A percentile compares a stretch with the other conserved stretches of the same genome.
Conservation (phyloP, 176 grass and related monocot genomes). For the Oropetium thomaeum region DNA sequence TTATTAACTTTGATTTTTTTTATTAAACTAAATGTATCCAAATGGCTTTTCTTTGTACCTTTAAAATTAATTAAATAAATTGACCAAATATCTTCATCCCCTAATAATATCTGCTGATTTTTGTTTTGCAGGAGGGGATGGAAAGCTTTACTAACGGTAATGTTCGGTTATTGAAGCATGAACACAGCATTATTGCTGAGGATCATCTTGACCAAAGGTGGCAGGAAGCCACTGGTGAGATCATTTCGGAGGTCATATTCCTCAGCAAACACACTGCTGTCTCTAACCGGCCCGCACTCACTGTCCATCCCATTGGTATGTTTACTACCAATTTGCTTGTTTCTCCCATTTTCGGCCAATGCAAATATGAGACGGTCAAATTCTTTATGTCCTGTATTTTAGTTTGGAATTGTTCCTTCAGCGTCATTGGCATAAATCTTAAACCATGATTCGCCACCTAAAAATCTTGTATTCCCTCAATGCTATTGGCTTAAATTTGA, state of each 20-base stretch:
- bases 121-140: constrained; percentile 50
- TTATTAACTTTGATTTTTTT: neutral
- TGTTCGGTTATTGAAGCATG: constrained; percentile 67
- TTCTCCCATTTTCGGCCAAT: neutral
- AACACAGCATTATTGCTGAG: constrained; percentile 56
- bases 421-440: no score
- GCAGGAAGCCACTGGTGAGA: constrained; percentile 60
- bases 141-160: constrained; percentile 65
- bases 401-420: no score
- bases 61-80: neutral
- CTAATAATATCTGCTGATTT: constrained; percentile 5
- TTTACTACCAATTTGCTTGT: neutral
- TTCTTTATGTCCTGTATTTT: neutral
- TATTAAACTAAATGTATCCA: neutral
- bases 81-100: neutral
- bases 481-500: no score
- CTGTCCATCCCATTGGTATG: constrained; percentile 86
- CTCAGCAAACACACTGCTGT: constrained; percentile 80
- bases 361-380: no score
- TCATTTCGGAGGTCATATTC: constrained; percentile 66
- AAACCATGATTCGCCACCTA: no score
- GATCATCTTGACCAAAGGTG: constrained; percentile 63
- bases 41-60: neutral
- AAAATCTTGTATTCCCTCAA: no score
- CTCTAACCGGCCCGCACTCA: constrained; percentile 74